A percentile compares a stretch with the other conserved stretches of the same genome.
Evolutionary conservation across 805 yeast species (phyloP).

Genomic region (Ogataea degrootiae): DNA sequence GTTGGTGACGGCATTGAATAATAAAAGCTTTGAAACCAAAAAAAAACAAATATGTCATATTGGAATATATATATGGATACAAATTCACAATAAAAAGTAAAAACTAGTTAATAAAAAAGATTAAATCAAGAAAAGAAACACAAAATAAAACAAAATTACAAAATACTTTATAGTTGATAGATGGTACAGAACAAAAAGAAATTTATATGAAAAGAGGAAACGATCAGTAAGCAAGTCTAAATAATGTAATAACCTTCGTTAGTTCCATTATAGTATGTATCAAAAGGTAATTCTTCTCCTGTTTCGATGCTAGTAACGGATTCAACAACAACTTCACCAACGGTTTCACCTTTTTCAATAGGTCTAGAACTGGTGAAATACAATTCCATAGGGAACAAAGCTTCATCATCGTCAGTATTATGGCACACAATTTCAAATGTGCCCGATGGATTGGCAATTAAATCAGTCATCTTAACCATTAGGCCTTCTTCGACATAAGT

Average conservation of each 20-base stretch:
- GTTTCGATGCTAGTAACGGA: constrained; percentile 50
- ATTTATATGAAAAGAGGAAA: not conserved
- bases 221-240: constrained; percentile 12
- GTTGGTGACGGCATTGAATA: too few relatives aligned
- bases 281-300: constrained; percentile 58
- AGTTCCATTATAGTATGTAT: constrained; percentile 51
- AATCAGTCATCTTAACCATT: constrained; percentile 54
- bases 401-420: constrained; percentile 66
- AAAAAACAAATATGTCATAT: not conserved
- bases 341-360: constrained; percentile 25
- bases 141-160: too few relatives aligned
- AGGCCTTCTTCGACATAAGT: constrained; percentile 66
- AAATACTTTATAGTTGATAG: too few relatives aligned
- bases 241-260: constrained; percentile 57
- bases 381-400: constrained; percentile 83
- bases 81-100: too few relatives aligned
- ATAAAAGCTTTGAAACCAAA: not conserved
- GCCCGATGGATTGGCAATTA: constrained; percentile 51
- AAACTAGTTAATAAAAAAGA: too few relatives aligned
- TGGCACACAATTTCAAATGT: constrained; percentile 76
- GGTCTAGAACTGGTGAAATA: constrained; percentile 43
- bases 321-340: constrained; percentile 62
- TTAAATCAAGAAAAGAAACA: too few relatives aligned
- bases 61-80: too few relatives aligned
- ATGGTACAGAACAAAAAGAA: too few relatives aligned